Conservation (phyloP, 352 stramenopile species). For the Phytophthora pluvialis region DNA sequence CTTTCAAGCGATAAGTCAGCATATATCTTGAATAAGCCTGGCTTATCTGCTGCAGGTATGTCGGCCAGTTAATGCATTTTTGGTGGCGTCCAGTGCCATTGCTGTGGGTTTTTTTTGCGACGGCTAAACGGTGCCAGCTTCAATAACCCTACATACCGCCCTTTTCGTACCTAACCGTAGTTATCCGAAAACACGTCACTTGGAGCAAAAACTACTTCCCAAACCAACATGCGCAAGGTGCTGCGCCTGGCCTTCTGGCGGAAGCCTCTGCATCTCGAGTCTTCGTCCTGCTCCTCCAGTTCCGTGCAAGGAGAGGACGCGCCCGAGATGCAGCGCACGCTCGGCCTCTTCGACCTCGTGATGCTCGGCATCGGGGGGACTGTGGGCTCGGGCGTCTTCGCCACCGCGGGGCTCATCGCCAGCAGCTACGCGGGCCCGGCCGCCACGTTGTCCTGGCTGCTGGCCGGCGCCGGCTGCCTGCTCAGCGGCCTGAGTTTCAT, state of each 20-base stretch:
- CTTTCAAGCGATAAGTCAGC: too few relatives aligned
- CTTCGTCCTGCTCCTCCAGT: conserved; percentile 13
- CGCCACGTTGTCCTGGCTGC: conserved; percentile 84
- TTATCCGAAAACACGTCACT: conserved; percentile 5
- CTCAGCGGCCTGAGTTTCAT: conserved; percentile 91
- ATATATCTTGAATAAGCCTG: too few relatives aligned
- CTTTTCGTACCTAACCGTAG: conserved; percentile 11
- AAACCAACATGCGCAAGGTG: conserved; percentile 22
- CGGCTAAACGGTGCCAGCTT: too few relatives aligned
- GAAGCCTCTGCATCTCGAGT: conserved; percentile 67
- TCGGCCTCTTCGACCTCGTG: conserved; percentile 93
- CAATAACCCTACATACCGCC: too few relatives aligned
- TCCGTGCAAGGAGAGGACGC: conserved; percentile 8
- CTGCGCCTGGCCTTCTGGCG: conserved; percentile 76
- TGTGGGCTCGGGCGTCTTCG: conserved; percentile 94
- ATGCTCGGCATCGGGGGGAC: conserved; percentile 95
- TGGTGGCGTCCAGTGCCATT: too few relatives aligned
- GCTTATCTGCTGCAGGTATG: too few relatives aligned
- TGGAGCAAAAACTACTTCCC: too few relatives aligned
- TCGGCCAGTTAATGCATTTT: too few relatives aligned
- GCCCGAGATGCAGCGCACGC: conserved; percentile 41
- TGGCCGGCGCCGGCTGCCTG: conserved; percentile 82
- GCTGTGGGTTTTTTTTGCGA: too few relatives aligned
- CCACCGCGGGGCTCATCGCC: conserved; percentile 76
- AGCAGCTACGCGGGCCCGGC: conserved; percentile 73